phyloP scores from a whole-genome alignment of 2,329 filamentous ascomycete species.

The Epichloe bromicola region DNA sequence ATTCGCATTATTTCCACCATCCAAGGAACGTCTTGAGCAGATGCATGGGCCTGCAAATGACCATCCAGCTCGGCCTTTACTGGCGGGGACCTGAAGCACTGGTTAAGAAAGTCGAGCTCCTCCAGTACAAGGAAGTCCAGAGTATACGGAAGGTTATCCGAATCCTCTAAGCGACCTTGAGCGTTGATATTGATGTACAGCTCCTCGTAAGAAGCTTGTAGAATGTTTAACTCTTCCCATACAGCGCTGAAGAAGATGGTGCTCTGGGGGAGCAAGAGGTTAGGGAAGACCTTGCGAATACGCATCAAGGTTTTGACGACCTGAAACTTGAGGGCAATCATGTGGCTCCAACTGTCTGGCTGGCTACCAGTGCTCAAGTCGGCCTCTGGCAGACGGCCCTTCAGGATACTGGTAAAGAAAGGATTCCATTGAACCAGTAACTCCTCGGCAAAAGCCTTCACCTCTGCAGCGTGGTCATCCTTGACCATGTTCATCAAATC shows the following conservation, averaged over 20 bases:
- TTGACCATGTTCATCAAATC: conserved; percentile 95
- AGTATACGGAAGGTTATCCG: conserved; percentile 85
- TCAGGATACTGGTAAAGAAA: conserved; percentile 72
- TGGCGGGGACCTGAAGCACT: conserved; percentile 74
- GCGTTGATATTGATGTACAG: conserved; percentile 79
- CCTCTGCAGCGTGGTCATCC: conserved; percentile 76
- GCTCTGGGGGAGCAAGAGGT: conserved; percentile 69
- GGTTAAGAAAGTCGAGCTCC: conserved; percentile 88
- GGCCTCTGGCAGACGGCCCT: conserved; percentile 58
- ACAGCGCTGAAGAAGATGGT: conserved; percentile 71
- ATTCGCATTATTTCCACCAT: conserved; percentile 79
- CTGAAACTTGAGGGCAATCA: conserved; percentile 81
- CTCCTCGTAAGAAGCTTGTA: conserved; percentile 61
- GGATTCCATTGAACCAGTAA: conserved; percentile 74
- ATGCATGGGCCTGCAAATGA: conserved; percentile 51
- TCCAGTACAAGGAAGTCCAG: conserved; percentile 88
- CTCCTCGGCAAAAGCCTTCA: conserved; percentile 82
- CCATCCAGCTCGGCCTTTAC: conserved; percentile 81
- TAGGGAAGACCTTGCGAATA: conserved; percentile 71
- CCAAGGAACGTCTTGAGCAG: conserved; percentile 59
- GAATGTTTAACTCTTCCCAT: conserved; percentile 72
- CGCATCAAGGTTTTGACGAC: conserved; percentile 90
- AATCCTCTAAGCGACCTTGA: conserved; percentile 79
- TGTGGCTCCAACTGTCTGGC: conserved; percentile 62
- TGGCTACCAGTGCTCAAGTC: conserved; percentile 30